Base-by-base conservation (phyloP, 2,329 filamentous ascomycete species). In the Microcyclosporella mali region DNA sequence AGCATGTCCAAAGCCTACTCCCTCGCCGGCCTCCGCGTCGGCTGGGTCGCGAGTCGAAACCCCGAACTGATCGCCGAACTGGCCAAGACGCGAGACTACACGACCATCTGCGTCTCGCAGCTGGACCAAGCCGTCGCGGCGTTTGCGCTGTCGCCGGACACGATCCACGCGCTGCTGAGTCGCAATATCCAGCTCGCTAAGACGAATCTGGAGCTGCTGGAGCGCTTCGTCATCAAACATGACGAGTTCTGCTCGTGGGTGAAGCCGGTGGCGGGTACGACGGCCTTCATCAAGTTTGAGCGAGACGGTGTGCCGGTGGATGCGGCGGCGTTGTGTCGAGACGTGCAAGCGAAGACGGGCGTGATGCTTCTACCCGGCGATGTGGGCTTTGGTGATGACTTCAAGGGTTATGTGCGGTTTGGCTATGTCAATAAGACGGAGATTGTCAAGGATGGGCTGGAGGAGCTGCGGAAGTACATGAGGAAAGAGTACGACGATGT, bases 1-100 rank as follows among this genome's bases (percentile, higher is more conserved):
- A 89, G 85, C 14, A 79, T 94, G 71, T 90, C 84, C 18, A 94
- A 94, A 66, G 84, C 86, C 0, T 95, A 88, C 66, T 80, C 84
- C 2, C 69, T 95, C 3, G 86, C 88, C 1, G 88, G 88, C 2
- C 81, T 94, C 48, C 80, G 88, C 1, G 66, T 89, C 1, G 88
- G 88, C 25, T 95, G 88, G 88, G 73, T 90, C 45, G 85, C 84
- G 3, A 83, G 81, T 11, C 78, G 78, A 18, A 77, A 79, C 61
- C 59, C 61, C 4, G 66, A 68, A 0, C 72, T 94, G 43, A 74
- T 90, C 40, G 74, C 81, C 38, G 69, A 73, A 11, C 72, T 85
- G 49, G 79, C 82, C 9, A 65, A 70, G 11, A 81, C 81, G 1
- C 73, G 87, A 31, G 83, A 92, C 62, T 94, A 92, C 69, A 94